Percentiles rank a stretch among this genome's conserved stretches.
These are phyloP conservation scores for Elsinoe necatrix DNA, from an alignment of 2,329 filamentous ascomycete species.

Conservation along the genomic window DNA sequence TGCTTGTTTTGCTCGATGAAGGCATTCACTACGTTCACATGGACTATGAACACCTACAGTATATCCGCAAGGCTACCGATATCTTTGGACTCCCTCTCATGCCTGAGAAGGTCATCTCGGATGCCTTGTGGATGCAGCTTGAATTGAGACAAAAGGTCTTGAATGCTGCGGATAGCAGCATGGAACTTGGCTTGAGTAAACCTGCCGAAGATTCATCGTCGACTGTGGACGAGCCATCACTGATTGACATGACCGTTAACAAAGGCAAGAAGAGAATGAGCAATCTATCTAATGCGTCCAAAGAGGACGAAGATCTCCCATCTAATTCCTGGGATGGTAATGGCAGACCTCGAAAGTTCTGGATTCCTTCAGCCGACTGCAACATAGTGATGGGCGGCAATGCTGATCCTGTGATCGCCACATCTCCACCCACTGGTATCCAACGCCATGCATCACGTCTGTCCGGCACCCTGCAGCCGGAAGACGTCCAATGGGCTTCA, in stretches of 20 bases:
- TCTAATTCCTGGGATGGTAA: slow-evolving; percentile 48
- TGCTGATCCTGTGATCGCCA: slow-evolving; percentile 44
- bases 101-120: slow-evolving; percentile 47
- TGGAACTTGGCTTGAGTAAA: slow-evolving; percentile 46
- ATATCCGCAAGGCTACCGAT: slow-evolving; percentile 44
- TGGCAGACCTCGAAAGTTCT: slow-evolving; percentile 48
- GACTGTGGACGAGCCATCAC: slow-evolving; percentile 23
- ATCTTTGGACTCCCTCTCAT: slow-evolving; percentile 47
- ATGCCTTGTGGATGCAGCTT: slow-evolving; percentile 51
- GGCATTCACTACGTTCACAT: slow-evolving; percentile 54
- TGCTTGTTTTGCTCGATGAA: slow-evolving; percentile 49
- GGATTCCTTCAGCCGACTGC: slow-evolving; percentile 48
- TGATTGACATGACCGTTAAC: slow-evolving; percentile 19
- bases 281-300: slow-evolving; percentile 21
- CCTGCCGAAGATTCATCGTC: slow-evolving; percentile 30
- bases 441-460: slow-evolving; percentile 41
- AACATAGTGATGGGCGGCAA: slow-evolving; percentile 49
- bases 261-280: slow-evolving; percentile 41
- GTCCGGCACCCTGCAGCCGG: slow-evolving; percentile 45
- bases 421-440: slow-evolving; percentile 33
- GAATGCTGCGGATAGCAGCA: slow-evolving; percentile 43
- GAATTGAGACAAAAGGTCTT: slow-evolving; percentile 48
- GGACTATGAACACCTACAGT: slow-evolving; percentile 50
- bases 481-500: slow-evolving; percentile 48
- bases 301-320: slow-evolving; percentile 32